A percentile compares a stretch with the other conserved stretches of the same genome.
phyloP scores from a whole-genome alignment of 805 yeast species.

The Wickerhamomyces alni region DNA sequence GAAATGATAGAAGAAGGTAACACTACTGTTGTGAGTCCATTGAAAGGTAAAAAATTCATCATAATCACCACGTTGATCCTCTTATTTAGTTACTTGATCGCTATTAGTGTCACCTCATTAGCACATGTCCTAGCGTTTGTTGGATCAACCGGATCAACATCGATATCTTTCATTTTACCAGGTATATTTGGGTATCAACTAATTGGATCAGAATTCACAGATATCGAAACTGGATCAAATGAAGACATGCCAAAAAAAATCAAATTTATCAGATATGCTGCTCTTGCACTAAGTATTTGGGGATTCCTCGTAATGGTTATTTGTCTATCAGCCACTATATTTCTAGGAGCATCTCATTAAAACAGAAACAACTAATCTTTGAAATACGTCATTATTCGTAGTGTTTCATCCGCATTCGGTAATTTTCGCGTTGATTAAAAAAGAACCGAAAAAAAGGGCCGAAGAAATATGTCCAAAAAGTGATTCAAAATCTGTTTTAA shows the following conservation, averaged over 20 bases:
- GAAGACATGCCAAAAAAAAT: constrained; percentile 24
- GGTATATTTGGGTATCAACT: constrained; percentile 79
- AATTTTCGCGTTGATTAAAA: too few species aligned
- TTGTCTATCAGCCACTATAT: constrained; percentile 35
- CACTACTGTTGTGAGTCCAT: constrained; percentile 17
- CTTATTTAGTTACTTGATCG: constrained; percentile 51
- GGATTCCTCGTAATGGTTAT: constrained; percentile 47
- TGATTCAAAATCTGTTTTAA: too few species aligned
- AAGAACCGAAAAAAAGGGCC: too few species aligned
- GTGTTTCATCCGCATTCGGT: too few species aligned
- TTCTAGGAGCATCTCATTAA: constrained; percentile 22
- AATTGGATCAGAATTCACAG: constrained; percentile 42
- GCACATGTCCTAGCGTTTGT: constrained; percentile 82
- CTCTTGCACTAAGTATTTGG: constrained; percentile 39
- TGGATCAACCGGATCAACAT: constrained; percentile 91
- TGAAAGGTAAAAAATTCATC: constrained; percentile 35
- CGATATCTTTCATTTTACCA: constrained; percentile 86
- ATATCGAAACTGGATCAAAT: constrained; percentile 23
- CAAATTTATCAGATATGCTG: constrained; percentile 27
- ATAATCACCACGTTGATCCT: constrained; percentile 48
- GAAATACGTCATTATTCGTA: too few species aligned
- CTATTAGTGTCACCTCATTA: constrained; percentile 63
- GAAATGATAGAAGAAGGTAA: constrained; percentile 28
- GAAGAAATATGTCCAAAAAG: too few species aligned
- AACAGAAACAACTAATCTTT: background rate